A percentile compares a stretch with the other conserved stretches of the same genome.
Evolutionary conservation across 1,284 basidiomycete species (phyloP).

Genomic region (Fomitopsis schrenkii): DNA sequence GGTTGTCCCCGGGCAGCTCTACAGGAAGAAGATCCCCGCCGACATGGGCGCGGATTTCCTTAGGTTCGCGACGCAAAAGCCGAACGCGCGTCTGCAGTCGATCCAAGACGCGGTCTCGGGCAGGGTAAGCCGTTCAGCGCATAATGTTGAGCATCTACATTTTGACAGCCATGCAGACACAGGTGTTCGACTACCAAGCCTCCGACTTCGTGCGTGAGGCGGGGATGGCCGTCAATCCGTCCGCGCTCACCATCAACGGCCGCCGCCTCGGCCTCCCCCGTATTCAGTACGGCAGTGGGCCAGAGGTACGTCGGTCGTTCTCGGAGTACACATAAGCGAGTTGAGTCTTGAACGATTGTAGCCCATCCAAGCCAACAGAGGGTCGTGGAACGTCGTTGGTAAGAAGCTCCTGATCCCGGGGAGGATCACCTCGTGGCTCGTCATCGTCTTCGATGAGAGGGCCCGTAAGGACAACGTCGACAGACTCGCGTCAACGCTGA

Average conservation of each 20-base stretch:
- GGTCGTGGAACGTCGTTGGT: constrained; percentile 33
- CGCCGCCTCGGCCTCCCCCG: constrained; percentile 25
- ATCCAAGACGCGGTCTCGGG: constrained; percentile 32
- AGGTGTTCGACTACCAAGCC: constrained; percentile 26
- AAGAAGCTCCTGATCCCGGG: constrained; percentile 18
- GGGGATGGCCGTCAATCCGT: constrained; percentile 24
- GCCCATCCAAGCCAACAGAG: constrained; percentile 11
- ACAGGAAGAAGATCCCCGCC: constrained; percentile 39
- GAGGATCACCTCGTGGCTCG: constrained; percentile 19
- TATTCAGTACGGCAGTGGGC: constrained; percentile 22
- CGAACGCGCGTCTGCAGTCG: constrained; percentile 30
- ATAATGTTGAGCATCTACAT: neutral
- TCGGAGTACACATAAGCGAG: neutral
- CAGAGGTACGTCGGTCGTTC: constrained; percentile 7
- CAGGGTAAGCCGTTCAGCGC: constrained; percentile 13
- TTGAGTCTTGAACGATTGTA: neutral
- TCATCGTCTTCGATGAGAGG: constrained; percentile 26
- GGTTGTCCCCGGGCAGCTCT: constrained; percentile 43
- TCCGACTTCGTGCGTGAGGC: constrained; percentile 31
- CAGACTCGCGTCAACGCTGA: constrained; percentile 21
- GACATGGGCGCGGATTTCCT: constrained; percentile 36
- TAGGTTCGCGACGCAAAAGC: constrained; percentile 38
- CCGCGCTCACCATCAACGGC: constrained; percentile 23
- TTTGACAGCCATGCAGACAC: neutral
- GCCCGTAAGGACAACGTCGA: neutral